phyloP scores from a whole-genome alignment of 202 grass and related monocot species.

The Musa balbisiana region DNA sequence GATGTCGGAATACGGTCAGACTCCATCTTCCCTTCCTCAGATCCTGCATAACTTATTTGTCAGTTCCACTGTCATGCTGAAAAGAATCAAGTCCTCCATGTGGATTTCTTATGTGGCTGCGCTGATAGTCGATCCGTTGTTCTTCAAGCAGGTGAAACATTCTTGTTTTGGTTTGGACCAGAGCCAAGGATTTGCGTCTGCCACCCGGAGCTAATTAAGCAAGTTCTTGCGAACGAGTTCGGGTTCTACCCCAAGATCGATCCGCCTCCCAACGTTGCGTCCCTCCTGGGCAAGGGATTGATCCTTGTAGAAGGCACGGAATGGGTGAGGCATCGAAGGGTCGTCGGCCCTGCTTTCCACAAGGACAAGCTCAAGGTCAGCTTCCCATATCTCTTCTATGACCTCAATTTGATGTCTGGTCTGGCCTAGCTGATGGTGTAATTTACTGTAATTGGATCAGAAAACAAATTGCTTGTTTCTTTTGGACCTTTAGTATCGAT shows the following conservation, averaged over 20 bases:
- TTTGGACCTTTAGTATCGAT: no score
- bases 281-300: not conserved
- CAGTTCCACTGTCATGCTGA: not conserved
- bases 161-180: not conserved
- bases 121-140: no score
- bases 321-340: not conserved
- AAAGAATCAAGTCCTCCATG: not conserved
- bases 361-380: constrained; percentile 11
- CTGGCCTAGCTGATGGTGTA: no score
- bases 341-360: not conserved
- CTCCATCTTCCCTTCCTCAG: no score
- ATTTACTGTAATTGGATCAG: no score
- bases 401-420: no score
- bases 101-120: not conserved
- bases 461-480: no score
- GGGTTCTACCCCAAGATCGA: not conserved
- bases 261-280: not conserved
- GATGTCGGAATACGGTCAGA: not conserved
- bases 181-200: not conserved
- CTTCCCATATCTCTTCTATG: no score
- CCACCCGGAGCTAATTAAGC: not conserved
- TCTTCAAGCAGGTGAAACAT: not conserved
- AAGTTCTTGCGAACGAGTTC: not conserved
- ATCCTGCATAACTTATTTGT: not conserved
- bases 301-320: not conserved